Conservation (phyloP, 176 grass and related monocot genomes). For the Ananas comosus region DNA sequence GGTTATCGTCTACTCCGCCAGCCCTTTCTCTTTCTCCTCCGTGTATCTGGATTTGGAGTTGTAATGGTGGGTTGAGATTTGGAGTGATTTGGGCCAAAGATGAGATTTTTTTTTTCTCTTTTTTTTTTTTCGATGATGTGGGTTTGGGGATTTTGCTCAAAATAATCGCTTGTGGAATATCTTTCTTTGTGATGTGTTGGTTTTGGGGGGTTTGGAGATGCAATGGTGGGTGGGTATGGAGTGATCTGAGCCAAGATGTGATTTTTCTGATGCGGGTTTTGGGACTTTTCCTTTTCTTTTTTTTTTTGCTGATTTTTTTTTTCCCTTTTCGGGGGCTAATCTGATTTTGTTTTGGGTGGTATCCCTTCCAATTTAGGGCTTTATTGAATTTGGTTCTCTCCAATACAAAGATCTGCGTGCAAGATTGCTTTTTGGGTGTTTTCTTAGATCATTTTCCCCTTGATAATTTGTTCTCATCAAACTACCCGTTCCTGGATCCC, state of each 20-base stretch:
- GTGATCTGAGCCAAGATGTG: neutral
- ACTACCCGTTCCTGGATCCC: neutral
- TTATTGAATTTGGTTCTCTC: neutral
- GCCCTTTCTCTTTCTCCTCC: too few relatives aligned
- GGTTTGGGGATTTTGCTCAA: neutral
- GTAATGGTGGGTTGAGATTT: conserved; percentile 2
- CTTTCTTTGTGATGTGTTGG: neutral
- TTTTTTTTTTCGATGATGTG: conserved; percentile 4
- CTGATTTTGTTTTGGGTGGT: neutral
- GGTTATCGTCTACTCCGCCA: conserved; percentile 23
- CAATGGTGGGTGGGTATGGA: neutral
- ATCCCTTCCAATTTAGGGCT: neutral
- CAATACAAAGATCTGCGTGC: neutral
- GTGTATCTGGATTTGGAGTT: conserved; percentile 12
- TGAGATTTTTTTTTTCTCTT: neutral
- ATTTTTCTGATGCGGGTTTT: neutral
- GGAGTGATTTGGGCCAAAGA: neutral
- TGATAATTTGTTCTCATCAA: neutral
- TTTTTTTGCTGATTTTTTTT: too few relatives aligned
- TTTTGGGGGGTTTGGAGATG: too few relatives aligned
- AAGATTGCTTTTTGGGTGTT: conserved; percentile 1
- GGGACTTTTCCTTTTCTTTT: neutral
- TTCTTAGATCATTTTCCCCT: neutral
- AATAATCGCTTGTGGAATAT: too few relatives aligned
- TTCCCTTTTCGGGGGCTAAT: neutral